phyloP scores from a whole-genome alignment of 139 green algal genomes.

The Tetraselmis chui region DNA sequence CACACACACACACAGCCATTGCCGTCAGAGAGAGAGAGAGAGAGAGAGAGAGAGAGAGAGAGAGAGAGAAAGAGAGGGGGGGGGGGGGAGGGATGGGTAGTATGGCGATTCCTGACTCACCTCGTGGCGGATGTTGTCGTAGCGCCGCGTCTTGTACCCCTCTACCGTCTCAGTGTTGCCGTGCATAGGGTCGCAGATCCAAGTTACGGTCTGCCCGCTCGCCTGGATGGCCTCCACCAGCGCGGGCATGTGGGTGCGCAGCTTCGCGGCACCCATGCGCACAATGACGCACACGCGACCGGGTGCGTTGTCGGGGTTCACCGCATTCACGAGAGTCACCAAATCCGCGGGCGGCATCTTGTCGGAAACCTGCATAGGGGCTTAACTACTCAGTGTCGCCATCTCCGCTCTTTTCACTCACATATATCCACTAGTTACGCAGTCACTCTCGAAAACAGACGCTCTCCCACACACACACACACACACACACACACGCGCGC shows the following conservation, averaged over 20 bases:
- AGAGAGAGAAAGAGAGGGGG: too few species aligned
- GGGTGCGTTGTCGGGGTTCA: slow-evolving; percentile 94
- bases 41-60: too few species aligned
- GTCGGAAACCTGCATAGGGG: slow-evolving; percentile 68
- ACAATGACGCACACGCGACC: slow-evolving; percentile 89
- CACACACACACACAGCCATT: too few species aligned
- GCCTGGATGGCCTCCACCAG: slow-evolving; percentile 64
- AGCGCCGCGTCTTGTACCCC: slow-evolving; percentile 95
- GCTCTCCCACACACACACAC: too few species aligned
- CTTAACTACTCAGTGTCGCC: background rate
- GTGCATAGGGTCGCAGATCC: slow-evolving; percentile 98
- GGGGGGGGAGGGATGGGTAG: too few species aligned
- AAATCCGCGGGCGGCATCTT: slow-evolving; percentile 90
- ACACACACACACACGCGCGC: too few species aligned
- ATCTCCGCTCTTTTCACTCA: too few species aligned
- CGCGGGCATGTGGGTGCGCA: slow-evolving; percentile 67
- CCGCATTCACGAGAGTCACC: slow-evolving; percentile 74
- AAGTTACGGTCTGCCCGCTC: slow-evolving; percentile 78
- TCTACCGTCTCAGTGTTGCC: slow-evolving; percentile 92
- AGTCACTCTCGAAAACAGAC: too few species aligned
- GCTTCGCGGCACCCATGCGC: slow-evolving; percentile 91
- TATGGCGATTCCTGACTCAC: too few species aligned
- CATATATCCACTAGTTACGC: too few species aligned
- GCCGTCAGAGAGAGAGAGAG: too few species aligned
- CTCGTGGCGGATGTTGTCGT: slow-evolving; percentile 75